Evolutionary conservation across 2,329 filamentous ascomycete genomes (phyloP).

Genomic region (Trichoderma polysporum): DNA sequence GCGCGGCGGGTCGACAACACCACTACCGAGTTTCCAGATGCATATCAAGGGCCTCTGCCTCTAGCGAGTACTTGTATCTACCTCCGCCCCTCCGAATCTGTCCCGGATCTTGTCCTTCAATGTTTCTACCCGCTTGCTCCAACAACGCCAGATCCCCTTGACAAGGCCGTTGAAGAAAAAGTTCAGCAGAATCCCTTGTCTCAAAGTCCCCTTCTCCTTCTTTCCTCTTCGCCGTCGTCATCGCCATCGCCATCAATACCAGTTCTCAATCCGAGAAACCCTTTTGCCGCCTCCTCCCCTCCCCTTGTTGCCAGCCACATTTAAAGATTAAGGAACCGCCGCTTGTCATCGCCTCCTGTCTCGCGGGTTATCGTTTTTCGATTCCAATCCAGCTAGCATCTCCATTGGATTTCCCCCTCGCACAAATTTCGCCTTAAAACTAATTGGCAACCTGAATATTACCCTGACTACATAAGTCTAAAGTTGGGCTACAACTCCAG

Average conservation of each 20-base stretch:
- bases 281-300: background rate
- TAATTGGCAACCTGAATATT: background rate
- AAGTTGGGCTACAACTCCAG: background rate
- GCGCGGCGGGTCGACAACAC: slow-evolving; percentile 22
- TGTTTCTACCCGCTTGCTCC: slow-evolving; percentile 13
- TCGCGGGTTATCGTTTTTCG: background rate
- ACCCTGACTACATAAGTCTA: background rate
- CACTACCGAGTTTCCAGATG: slow-evolving; percentile 22
- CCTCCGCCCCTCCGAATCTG: slow-evolving; percentile 20
- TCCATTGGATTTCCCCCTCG: background rate
- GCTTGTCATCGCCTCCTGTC: background rate
- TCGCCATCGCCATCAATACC: background rate
- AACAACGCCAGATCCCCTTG: slow-evolving; percentile 10
- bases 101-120: slow-evolving; percentile 17
- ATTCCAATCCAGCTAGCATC: background rate
- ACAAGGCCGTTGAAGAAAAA: background rate
- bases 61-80: slow-evolving; percentile 23
- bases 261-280: background rate
- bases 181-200: slow-evolving; percentile 14
- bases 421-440: no score
- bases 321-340: background rate
- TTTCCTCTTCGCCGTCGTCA: slow-evolving; percentile 1
- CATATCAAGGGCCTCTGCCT: slow-evolving; percentile 15
- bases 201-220: slow-evolving; percentile 17
- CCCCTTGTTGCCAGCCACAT: background rate